These are phyloP conservation scores for Suhomyces maxii DNA, from an alignment of 1,139 yeast species.

Conservation along the genomic window DNA sequence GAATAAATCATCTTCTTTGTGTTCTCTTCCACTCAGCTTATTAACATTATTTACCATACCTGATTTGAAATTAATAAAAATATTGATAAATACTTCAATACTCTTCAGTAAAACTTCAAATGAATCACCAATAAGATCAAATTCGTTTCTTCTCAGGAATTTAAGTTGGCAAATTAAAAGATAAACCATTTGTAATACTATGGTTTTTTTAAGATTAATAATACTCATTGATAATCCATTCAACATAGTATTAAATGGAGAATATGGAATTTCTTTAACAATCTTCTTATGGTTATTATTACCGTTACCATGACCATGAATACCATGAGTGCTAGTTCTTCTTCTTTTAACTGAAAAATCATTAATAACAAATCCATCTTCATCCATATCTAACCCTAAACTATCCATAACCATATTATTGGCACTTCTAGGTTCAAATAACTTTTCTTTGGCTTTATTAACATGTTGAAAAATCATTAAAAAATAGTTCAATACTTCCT, in stretches of 20 bases:
- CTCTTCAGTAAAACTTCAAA: conserved; percentile 29
- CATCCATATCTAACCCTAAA: conserved; percentile 32
- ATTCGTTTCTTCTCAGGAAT: conserved; percentile 27
- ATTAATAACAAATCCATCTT: conserved; percentile 50
- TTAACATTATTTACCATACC: conserved; percentile 15
- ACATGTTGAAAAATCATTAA: conserved; percentile 37
- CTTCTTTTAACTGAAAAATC: conserved; percentile 47
- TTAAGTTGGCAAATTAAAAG: conserved; percentile 43
- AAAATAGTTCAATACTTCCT: conserved; percentile 43
- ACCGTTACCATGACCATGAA: conserved; percentile 9
- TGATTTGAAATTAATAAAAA: conserved; percentile 42
- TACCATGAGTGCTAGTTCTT: conserved; percentile 14
- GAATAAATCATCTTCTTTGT: conserved; percentile 41
- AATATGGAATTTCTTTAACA: conserved; percentile 33
- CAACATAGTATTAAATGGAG: conserved; percentile 46
- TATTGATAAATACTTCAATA: conserved; percentile 37
- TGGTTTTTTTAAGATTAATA: conserved; percentile 46
- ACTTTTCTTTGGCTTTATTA: conserved; percentile 12
- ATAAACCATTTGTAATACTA: conserved; percentile 47
- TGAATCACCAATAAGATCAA: conserved; percentile 23
- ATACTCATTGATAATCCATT: conserved; percentile 49
- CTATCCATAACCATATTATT: conserved; percentile 18
- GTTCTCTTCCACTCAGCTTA: conserved; percentile 16
- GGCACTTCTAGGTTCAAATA: conserved; percentile 10
- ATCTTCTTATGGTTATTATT: conserved; percentile 12